Evolutionary conservation across 805 yeast genomes (phyloP), one percentile per base, ranked within the genome.

Genomic region (Candida fluviatilis): DNA sequence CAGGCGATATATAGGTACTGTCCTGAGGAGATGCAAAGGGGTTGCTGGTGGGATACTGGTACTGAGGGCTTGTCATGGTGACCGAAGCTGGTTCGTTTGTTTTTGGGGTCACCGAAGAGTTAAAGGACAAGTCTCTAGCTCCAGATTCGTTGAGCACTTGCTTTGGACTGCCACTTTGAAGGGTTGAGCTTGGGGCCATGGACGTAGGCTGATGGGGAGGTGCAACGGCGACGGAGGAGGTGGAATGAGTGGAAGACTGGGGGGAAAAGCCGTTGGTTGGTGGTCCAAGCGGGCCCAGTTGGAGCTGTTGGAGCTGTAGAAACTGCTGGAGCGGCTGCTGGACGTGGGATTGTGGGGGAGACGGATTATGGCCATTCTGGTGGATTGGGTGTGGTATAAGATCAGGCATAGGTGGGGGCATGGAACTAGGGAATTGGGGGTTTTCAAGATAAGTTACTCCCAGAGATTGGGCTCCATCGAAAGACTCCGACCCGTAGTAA

Each of bases 401-500:
- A 15, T 15, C 13, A 21, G 34, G 29, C 25, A 26, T 18, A 13
- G 38, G 31, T 25, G 36, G 18, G 21, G 37, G 25, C 30, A 15
- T 15, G 25, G 34, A 17, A n/a, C 31, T 25, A 13, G 34, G 27
- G 24, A 15, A 14, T 35, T 11, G 15, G n/a, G 14, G 23, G 26
- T 19, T 21, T 19, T 19, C 31, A 30, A 34, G 25, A 30, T 16
- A 12, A 29, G 19, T 27, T 21, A 18, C 26, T 12, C 12, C 24
- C 28, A 23, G 29, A 7, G 7, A 13, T 26, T 6, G 15, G 7
- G 29, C 14, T 10, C 28, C 17, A 17, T 43, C 43, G 3, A 37
- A 38, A 17, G 44, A 34, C 15, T 56, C 56, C 4, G 49, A 43
- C 41, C 65, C 72, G 43, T 61, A 68, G 37, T 37, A 58, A 43